Percentiles rank a stretch among this genome's conserved stretches.
These are phyloP conservation scores for Coprinopsis strossmayeri DNA, from an alignment of 768 basidiomycete genomes.

Conservation along the genomic window DNA sequence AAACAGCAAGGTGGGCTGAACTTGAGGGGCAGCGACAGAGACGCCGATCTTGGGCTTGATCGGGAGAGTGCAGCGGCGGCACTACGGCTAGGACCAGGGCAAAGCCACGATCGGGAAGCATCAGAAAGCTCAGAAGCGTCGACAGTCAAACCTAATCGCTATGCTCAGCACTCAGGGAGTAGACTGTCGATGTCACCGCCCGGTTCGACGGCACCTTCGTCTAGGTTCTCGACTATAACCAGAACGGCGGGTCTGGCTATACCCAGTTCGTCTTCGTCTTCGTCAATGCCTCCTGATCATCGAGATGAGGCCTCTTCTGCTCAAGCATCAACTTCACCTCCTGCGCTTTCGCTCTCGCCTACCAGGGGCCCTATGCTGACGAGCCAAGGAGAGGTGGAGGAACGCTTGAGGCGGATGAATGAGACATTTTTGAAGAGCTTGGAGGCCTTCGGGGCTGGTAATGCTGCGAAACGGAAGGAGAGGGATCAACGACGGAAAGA, in stretches of 20 bases:
- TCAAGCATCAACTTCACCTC: constrained; percentile 15
- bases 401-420: constrained; percentile 58
- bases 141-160: neutral
- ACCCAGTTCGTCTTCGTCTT: neutral
- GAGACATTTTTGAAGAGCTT: constrained; percentile 60
- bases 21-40: too few species aligned
- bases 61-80: neutral
- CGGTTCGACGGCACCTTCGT: neutral
- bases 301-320: neutral
- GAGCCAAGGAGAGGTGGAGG: constrained; percentile 61
- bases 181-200: neutral
- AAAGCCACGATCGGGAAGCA: constrained; percentile 1
- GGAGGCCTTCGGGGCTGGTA: constrained; percentile 34
- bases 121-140: neutral
- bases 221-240: constrained; percentile 10
- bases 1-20: too few species aligned
- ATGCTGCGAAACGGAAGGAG: constrained; percentile 8
- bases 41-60: too few species aligned
- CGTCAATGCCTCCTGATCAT: neutral
- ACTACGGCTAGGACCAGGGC: neutral
- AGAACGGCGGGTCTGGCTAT: neutral
- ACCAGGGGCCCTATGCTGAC: constrained; percentile 50
- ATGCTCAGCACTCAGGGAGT: neutral
- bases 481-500: constrained; percentile 9
- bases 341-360: constrained; percentile 16